These are phyloP conservation scores for Boletus vermiculosoides DNA, from an alignment of 768 basidiomycete species.

Conservation along the genomic window DNA sequence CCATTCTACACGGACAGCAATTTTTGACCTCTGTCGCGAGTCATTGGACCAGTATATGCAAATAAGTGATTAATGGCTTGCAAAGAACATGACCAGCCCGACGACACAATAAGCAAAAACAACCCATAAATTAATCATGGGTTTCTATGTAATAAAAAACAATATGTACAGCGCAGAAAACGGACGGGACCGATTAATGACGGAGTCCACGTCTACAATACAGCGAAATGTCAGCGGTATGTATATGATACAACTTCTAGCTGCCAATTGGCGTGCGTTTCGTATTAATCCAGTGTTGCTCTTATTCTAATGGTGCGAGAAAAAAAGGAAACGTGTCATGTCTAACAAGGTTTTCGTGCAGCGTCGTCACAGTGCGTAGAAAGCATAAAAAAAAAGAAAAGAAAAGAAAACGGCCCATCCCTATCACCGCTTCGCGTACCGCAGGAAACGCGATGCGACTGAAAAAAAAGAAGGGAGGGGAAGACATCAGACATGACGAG, in stretches of 20 bases:
- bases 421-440: conserved; percentile 59
- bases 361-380: not conserved
- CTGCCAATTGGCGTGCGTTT: not conserved
- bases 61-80: no score
- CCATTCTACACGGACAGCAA: no score
- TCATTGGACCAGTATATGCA: no score
- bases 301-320: not conserved
- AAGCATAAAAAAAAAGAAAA: not conserved
- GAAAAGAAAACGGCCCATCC: not conserved
- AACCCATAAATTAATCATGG: not conserved
- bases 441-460: conserved; percentile 69
- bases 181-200: no score
- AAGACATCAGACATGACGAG: not conserved
- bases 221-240: no score
- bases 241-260: not conserved
- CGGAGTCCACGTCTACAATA: no score
- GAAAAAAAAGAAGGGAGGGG: not conserved
- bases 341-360: not conserved
- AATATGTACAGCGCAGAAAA: no score
- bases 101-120: not conserved
- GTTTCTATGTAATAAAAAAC: not conserved
- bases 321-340: not conserved
- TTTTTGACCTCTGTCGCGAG: no score
- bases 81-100: no score
- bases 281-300: not conserved